Base-by-base conservation (phyloP, 257 asterid species). In the Osmanthus fragrans region DNA sequence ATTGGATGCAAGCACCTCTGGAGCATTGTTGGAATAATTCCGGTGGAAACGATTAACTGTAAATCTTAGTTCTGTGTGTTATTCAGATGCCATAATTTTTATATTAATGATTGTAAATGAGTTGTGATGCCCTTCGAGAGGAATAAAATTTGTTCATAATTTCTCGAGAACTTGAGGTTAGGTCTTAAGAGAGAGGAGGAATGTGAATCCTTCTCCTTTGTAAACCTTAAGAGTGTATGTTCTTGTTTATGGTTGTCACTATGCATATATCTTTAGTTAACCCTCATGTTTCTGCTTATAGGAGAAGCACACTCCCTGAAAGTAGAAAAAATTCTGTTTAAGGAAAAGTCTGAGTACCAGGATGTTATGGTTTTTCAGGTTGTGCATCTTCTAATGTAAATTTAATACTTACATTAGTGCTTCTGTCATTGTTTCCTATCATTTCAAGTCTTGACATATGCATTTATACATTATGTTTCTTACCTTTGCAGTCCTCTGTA, bases 341-440 rank as follows among this genome's bases (percentile, higher is more conserved):
- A 84, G 84, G 98, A 92, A 39, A 88, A 81, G 87, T 96, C 99
- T 30, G 81, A 85, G 81, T 96, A 84, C 82, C 99, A 96, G 86
- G 98, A 93, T 84, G 96, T 96, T 84, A 84, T 96, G 82, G 97
- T 96, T 81, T 93, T 96, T 79, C 89, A 96, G 99, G 99, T 96
- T 82, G 51, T 47, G 76, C 84, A 71, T 83, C 84, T 79, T 70
- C 73, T 45, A 37, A 74, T 77, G 64, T 79, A 3, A 34, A 36
- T 37, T 63, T 7, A 36, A 34, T 23, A 5, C 32, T 60, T 13
- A 36, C 18, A 64, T 37, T 30, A 72, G 32, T 73, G 40, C 39
- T 45, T 21, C 36, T 37, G 34, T 63, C 67, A 2, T 51, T 49
- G n/a, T 51, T 75, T 37, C 66, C 10, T 32, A 0, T 58, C 11